Evolutionary conservation across 2,329 filamentous ascomycete species (phyloP).

Genomic region (Fusarium sp.): DNA sequence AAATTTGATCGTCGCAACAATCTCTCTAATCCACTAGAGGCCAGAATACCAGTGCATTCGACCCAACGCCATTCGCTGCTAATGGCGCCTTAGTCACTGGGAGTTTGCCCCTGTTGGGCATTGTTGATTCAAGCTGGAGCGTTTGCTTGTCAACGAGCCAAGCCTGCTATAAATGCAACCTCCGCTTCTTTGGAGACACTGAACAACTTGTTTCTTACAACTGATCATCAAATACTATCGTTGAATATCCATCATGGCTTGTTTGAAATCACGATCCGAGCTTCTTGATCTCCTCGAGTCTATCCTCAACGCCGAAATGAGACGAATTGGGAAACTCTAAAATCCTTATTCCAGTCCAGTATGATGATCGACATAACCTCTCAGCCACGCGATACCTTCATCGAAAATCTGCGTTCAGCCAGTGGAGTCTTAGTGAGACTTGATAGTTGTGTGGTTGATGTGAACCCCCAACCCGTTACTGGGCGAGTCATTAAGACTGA

Average conservation of each 20-base stretch:
- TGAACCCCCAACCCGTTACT: neutral
- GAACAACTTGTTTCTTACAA: neutral
- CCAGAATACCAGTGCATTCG: too few species aligned
- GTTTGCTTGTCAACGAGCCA: neutral
- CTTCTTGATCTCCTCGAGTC: neutral
- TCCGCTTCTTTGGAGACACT: accelerated
- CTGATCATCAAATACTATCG: accelerated
- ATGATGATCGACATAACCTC: neutral
- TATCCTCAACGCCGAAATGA: neutral
- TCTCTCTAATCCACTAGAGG: too few species aligned
- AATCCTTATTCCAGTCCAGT: neutral
- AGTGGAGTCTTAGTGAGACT: neutral
- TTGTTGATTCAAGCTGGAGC: too few species aligned
- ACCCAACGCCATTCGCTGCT: too few species aligned
- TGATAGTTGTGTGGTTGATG: conserved; percentile 13
- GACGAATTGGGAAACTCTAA: neutral
- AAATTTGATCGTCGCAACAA: too few species aligned
- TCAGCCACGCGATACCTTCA: neutral
- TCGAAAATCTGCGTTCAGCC: neutral
- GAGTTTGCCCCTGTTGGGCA: too few species aligned
- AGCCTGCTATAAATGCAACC: neutral
- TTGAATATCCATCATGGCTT: neutral
- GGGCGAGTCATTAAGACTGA: neutral
- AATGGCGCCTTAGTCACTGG: too few species aligned
- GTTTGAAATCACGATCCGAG: neutral